These are phyloP conservation scores for Syncephalastrum racemosum DNA, from an alignment of 371 early-diverging fungal species.

Conservation along the genomic window DNA sequence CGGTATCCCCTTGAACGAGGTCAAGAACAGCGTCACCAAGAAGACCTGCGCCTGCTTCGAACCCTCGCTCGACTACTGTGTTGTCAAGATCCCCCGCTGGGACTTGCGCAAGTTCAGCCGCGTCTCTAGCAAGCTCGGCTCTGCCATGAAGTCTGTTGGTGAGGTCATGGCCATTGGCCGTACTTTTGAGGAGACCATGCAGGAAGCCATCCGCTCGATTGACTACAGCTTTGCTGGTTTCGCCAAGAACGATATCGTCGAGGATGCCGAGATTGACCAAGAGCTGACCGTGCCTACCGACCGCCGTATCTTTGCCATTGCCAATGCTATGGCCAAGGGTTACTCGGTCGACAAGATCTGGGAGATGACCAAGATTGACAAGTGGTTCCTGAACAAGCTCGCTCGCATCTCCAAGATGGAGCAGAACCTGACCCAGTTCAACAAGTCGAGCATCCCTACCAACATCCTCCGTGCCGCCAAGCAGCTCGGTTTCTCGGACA, in stretches of 20 bases:
- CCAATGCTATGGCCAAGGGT: slow-evolving; percentile 53
- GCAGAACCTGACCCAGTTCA: slow-evolving; percentile 47
- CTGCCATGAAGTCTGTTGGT: slow-evolving; percentile 93
- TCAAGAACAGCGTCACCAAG: slow-evolving; percentile 89
- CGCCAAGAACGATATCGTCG: slow-evolving; percentile 56
- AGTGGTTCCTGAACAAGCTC: slow-evolving; percentile 93
- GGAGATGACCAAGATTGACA: slow-evolving; percentile 90
- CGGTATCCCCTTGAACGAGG: slow-evolving; percentile 78
- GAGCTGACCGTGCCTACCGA: slow-evolving; percentile 82
- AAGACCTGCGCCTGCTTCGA: slow-evolving; percentile 94
- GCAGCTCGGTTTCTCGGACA: slow-evolving; percentile 86
- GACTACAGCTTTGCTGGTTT: slow-evolving; percentile 73
- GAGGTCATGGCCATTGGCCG: slow-evolving; percentile 97
- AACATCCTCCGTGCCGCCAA: slow-evolving; percentile 73
- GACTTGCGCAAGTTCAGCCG: slow-evolving; percentile 91
- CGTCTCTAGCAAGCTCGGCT: slow-evolving; percentile 79
- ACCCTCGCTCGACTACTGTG: slow-evolving; percentile 91
- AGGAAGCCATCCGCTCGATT: slow-evolving; percentile 85
- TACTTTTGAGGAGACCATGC: slow-evolving; percentile 92
- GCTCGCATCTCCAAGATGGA: slow-evolving; percentile 79
- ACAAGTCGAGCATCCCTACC: slow-evolving; percentile 44
- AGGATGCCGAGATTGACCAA: slow-evolving; percentile 65
- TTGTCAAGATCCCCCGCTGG: slow-evolving; percentile 96
- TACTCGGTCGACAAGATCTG: slow-evolving; percentile 85
- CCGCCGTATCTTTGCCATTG: slow-evolving; percentile 88